These are phyloP conservation scores for Hanseniaspora vineae DNA, from an alignment of 805 yeast species.

Conservation along the genomic window DNA sequence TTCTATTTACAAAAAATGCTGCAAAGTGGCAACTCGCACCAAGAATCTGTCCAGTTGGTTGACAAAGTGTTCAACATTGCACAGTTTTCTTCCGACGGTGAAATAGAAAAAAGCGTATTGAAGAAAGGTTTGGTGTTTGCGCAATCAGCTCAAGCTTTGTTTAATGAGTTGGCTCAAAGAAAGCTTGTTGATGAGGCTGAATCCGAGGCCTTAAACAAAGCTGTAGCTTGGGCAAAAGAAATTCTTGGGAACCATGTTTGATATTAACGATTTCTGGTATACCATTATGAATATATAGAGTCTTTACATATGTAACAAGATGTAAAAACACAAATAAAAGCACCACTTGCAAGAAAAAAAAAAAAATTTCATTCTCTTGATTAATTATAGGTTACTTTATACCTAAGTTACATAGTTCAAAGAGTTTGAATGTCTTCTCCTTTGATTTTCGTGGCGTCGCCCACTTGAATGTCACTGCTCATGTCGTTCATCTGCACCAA, in stretches of 20 bases:
- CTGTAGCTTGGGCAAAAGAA: too few species aligned
- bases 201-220: too few species aligned
- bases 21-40: slow-evolving; percentile 7
- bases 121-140: neutral
- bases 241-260: too few species aligned
- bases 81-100: neutral
- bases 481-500: slow-evolving; percentile 24
- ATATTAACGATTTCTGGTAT: too few species aligned
- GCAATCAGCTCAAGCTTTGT: neutral
- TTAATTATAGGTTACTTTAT: too few species aligned
- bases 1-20: slow-evolving; percentile 23
- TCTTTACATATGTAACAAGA: too few species aligned
- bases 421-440: slow-evolving; percentile 11
- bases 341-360: too few species aligned
- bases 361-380: too few species aligned
- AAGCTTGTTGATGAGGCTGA: neutral
- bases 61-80: neutral
- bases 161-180: neutral
- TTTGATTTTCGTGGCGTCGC: slow-evolving; percentile 20
- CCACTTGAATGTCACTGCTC: slow-evolving; percentile 22
- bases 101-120: neutral
- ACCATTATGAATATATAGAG: too few species aligned
- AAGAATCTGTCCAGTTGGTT: neutral
- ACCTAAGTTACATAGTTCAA: neutral
- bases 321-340: too few species aligned